Percentiles rank a stretch among this genome's conserved stretches.
Conservation (phyloP, 257 asterid species). For the Datura wrightii region DNA sequence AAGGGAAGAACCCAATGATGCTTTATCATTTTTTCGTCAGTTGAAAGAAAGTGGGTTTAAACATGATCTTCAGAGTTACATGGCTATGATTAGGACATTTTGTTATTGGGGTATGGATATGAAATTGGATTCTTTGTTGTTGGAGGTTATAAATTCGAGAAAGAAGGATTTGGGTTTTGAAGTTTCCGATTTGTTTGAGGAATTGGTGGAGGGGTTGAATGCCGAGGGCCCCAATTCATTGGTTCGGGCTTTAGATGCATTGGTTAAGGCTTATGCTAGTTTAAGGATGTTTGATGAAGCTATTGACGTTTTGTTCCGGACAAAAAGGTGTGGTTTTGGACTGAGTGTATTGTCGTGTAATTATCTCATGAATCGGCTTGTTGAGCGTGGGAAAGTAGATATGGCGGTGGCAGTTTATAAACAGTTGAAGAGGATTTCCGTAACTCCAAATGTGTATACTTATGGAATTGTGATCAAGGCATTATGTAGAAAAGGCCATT, state of each 20-base stretch:
- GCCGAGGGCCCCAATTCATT: constrained; percentile 51
- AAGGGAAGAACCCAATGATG: constrained; percentile 56
- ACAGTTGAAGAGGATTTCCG: constrained; percentile 58
- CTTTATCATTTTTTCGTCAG: constrained; percentile 54
- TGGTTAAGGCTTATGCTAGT: constrained; percentile 62
- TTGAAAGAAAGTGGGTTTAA: constrained; percentile 56
- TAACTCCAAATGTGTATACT: constrained; percentile 72
- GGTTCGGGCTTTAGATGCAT: constrained; percentile 58
- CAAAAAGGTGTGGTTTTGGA: constrained; percentile 53
- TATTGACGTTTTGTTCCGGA: constrained; percentile 48
- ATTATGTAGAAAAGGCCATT: constrained; percentile 52
- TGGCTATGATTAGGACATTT: constrained; percentile 68
- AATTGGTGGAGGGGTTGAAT: constrained; percentile 56
- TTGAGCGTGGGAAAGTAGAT: constrained; percentile 58
- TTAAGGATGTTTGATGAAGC: constrained; percentile 80
- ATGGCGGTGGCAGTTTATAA: constrained; percentile 55
- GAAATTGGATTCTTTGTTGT: constrained; percentile 59
- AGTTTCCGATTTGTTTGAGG: constrained; percentile 65
- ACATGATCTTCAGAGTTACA: constrained; percentile 56
- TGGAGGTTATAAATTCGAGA: constrained; percentile 52
- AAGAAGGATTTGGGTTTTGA: constrained; percentile 52
- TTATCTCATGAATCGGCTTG: constrained; percentile 66
- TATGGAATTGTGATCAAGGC: constrained; percentile 79
- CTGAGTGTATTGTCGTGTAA: constrained; percentile 64
- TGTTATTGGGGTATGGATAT: constrained; percentile 60